These are phyloP conservation scores for Fimicolochytrium jonesii DNA, from an alignment of 192 early-diverging fungal species.

Conservation along the genomic window DNA sequence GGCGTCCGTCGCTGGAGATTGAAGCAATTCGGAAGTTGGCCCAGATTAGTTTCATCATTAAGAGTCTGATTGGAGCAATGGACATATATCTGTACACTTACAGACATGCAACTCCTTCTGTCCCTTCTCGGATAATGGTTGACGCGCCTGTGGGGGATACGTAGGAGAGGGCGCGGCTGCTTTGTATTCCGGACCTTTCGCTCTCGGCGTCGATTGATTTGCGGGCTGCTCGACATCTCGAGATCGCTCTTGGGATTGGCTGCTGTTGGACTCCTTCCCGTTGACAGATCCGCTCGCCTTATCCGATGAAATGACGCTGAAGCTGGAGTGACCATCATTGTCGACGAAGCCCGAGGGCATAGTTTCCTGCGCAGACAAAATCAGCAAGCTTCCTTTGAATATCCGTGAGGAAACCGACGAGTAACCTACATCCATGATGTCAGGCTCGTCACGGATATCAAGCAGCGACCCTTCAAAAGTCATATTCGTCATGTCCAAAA, in stretches of 20 bases:
- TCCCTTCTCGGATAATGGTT: too few relatives aligned
- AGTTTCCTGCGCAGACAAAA: background rate
- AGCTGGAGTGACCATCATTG: background rate
- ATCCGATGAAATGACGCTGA: background rate
- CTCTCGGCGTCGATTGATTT: too few relatives aligned
- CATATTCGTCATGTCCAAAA: background rate
- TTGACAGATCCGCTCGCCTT: background rate
- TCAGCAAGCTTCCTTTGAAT: background rate
- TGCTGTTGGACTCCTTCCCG: background rate
- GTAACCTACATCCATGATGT: slow-evolving; percentile 2
- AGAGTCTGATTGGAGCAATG: too few relatives aligned
- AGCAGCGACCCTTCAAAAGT: slow-evolving; percentile 2
- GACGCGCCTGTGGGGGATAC: too few relatives aligned
- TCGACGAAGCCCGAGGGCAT: slow-evolving; percentile 15
- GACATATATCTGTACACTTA: too few relatives aligned
- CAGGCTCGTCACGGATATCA: background rate
- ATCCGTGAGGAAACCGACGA: background rate
- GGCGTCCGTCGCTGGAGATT: too few relatives aligned
- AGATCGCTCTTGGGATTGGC: background rate
- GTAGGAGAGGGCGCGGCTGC: too few relatives aligned
- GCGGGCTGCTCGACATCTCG: background rate
- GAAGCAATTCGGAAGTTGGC: too few relatives aligned
- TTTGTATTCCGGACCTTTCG: too few relatives aligned
- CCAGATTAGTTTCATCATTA: too few relatives aligned
- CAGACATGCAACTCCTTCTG: too few relatives aligned